Evolutionary conservation across 495 filamentous ascomycete genomes (phyloP).

Genomic region (Copromyces sp.): DNA sequence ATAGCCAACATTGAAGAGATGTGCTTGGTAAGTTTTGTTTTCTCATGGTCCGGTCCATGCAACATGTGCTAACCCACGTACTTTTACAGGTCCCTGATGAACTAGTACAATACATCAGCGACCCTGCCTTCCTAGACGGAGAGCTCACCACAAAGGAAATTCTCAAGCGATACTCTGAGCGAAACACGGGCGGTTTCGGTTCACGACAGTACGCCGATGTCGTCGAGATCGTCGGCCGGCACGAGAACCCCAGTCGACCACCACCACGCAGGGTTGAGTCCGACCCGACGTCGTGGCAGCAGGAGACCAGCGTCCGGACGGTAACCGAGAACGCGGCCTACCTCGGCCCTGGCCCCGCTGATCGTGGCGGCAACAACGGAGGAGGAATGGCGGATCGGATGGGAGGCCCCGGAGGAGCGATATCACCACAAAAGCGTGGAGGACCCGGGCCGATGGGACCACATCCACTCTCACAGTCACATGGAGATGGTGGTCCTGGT

Average conservation of each 20-base stretch:
- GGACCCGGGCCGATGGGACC: neutral
- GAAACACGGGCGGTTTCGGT: constrained; percentile 45
- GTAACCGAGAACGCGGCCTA: constrained; percentile 49
- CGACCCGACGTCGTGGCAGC: constrained; percentile 67
- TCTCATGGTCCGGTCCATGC: neutral
- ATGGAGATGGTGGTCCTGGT: constrained; percentile 14
- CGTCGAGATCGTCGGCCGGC: constrained; percentile 42
- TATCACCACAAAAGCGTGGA: constrained; percentile 35
- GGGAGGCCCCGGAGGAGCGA: constrained; percentile 12
- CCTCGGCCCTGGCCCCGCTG: constrained; percentile 13
- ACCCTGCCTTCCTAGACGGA: constrained; percentile 68
- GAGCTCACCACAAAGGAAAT: constrained; percentile 98
- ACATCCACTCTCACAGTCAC: neutral
- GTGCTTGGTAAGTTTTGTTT: constrained; percentile 67
- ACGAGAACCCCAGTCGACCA: constrained; percentile 36
- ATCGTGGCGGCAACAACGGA: neutral
- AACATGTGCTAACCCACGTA: constrained; percentile 11
- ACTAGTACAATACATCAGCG: constrained; percentile 71
- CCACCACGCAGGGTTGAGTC: constrained; percentile 56
- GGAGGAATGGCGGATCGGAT: neutral
- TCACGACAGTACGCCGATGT: constrained; percentile 48
- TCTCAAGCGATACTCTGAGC: constrained; percentile 75
- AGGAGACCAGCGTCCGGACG: constrained; percentile 71
- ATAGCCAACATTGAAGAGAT: constrained; percentile 92
- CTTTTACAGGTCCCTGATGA: constrained; percentile 76